phyloP scores from a whole-genome alignment of 75 land plant genomes.

The Cupressus sempervirens region DNA sequence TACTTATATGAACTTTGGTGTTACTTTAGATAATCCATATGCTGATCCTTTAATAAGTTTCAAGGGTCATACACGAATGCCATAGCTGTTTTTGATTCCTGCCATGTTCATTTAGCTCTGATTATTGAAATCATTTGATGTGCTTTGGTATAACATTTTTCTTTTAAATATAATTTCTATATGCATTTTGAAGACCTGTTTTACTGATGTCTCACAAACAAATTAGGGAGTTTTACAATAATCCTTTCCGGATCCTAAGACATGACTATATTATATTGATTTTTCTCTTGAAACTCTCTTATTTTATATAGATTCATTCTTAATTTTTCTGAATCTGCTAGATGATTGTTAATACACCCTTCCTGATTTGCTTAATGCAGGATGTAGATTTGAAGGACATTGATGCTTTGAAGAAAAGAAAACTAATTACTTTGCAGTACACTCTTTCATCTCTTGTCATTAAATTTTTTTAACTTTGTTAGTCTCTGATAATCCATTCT shows the following conservation, averaged over 20 bases:
- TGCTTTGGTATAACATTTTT: background rate
- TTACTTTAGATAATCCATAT: background rate
- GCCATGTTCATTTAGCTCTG: background rate
- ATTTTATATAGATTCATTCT: background rate
- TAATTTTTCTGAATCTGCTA: background rate
- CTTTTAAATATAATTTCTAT: background rate
- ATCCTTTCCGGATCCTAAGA: background rate
- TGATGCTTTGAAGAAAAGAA: constrained; percentile 58
- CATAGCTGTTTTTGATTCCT: background rate
- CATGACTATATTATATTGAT: background rate
- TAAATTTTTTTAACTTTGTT: background rate
- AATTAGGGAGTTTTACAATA: background rate
- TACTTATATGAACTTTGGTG: background rate
- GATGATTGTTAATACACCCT: background rate
- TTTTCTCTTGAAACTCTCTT: background rate
- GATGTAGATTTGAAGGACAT: constrained; percentile 33
- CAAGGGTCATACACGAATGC: background rate
- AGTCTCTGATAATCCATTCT: background rate
- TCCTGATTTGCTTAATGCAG: constrained; percentile 27
- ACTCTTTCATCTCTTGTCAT: background rate
- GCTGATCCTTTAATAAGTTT: background rate
- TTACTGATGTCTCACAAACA: background rate
- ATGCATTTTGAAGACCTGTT: background rate
- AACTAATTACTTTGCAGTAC: constrained; percentile 65
- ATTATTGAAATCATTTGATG: background rate